These are phyloP conservation scores for Solanum etuberosum DNA, from an alignment of 257 asterid species.

Conservation along the genomic window DNA sequence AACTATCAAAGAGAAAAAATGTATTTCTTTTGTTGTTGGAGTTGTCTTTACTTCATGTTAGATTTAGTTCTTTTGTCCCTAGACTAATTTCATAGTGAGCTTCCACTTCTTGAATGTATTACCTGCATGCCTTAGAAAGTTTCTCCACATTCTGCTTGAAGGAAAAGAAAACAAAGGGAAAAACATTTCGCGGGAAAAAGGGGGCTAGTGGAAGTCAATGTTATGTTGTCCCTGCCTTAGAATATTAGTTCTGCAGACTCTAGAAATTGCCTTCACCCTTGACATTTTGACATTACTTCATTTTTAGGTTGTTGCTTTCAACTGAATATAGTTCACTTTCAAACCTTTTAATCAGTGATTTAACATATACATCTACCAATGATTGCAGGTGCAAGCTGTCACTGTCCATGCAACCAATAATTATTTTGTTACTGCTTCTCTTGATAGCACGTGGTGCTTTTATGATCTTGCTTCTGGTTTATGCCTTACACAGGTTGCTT, in stretches of 20 bases:
- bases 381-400: conserved; percentile 85
- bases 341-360: neutral
- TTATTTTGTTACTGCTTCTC: conserved; percentile 89
- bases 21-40: neutral
- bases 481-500: conserved; percentile 85
- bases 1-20: neutral
- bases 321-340: neutral
- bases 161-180: neutral
- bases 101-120: neutral
- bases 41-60: neutral
- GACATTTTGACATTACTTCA: neutral
- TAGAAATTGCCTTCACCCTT: neutral
- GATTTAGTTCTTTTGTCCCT: neutral
- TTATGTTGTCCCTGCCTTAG: neutral
- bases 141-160: neutral
- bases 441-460: conserved; percentile 95
- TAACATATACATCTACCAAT: neutral
- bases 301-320: neutral
- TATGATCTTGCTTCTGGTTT: conserved; percentile 81
- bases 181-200: neutral
- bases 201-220: neutral
- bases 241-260: neutral
- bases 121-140: neutral
- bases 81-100: neutral
- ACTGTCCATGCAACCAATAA: conserved; percentile 91